phyloP scores from a whole-genome alignment of 2,329 filamentous ascomycete species.

The Colletotrichum melonis region DNA sequence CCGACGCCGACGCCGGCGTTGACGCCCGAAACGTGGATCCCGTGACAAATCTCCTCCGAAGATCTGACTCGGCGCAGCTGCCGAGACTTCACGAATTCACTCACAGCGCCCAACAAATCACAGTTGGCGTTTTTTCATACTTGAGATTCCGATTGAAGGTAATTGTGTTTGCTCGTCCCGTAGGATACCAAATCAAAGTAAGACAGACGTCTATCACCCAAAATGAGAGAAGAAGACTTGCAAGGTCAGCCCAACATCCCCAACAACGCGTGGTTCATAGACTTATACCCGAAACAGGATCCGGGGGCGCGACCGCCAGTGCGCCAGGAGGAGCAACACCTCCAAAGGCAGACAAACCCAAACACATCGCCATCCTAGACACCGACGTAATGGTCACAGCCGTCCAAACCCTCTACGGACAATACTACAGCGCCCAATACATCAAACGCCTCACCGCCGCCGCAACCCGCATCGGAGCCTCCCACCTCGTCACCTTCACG shows the following conservation, averaged over 20 bases:
- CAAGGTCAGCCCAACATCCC: neutral
- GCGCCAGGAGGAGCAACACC: neutral
- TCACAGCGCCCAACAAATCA: neutral
- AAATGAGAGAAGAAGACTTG: neutral
- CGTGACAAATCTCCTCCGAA: constrained; percentile 21
- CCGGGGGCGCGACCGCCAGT: neutral
- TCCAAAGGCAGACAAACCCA: neutral
- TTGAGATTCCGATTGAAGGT: no score
- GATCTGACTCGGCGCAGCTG: neutral
- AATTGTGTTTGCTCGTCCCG: no score
- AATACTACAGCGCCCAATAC: constrained; percentile 22
- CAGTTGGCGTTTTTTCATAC: no score
- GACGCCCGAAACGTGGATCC: constrained; percentile 5
- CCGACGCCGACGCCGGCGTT: constrained; percentile 16
- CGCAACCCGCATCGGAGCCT: constrained; percentile 20
- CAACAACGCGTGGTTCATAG: no score
- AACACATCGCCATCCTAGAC: constrained; percentile 20
- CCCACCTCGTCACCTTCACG: constrained; percentile 32
- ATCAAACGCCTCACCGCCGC: constrained; percentile 14
- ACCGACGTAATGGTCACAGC: constrained; percentile 24
- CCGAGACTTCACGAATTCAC: neutral
- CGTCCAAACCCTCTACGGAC: constrained; percentile 5
- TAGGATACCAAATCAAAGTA: no score
- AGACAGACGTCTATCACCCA: no score
- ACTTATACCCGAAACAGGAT: neutral